Evolutionary conservation across 2,329 filamentous ascomycete genomes (phyloP), one percentile per base, ranked within the genome.

Genomic region (Fusarium odoratissimum): DNA sequence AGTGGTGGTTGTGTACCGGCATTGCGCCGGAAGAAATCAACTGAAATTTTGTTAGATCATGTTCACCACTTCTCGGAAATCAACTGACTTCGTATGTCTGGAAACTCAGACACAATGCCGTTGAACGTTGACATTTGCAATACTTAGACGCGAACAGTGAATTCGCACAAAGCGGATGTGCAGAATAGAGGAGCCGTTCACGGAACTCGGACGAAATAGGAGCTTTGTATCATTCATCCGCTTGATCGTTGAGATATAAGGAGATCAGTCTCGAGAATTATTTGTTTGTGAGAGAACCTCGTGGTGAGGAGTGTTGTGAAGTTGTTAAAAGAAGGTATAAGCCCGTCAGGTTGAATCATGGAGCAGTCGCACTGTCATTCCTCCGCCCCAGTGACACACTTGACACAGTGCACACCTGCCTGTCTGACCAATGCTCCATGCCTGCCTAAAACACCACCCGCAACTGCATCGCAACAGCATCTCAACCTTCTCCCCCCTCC

Each of bases 21-120:
- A 51, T 86, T 85, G 21, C 82, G 83, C 30, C 93, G 89, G 76
- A 98, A 98, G 83, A 91, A 94, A 82, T 98, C 95, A 72, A 98
- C 91, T 93, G 62, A 14, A 21, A 21, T 10, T n/a, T 33, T 14
- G 17, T 76, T 14, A 69, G 67, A 25, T 9, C 21, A 1, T 44
- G 8, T 8, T 8, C 12, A 30, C 6, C 3, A 2, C 9, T 21
- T 28, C 19, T 57, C 1, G 19, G 25, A 8, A 21, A 16, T 13
- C 4, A 44, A 17, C 63, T 16, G 73, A 91, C 91, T 91, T 76
- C 91, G 86, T 67, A 97, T 95, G 44, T 91, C 89, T 8, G 93
- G 93, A 74, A 97, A 97, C 78, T 97, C 94, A 82, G 85, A 82
- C 63, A 95, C 84, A 40, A 91, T 82, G 56, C 93, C 93, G 74